Evolutionary conservation across 2,329 filamentous ascomycete species (phyloP), one percentile per base, ranked within the genome.

Genomic region (Paecilomyces dactylethromorphus): DNA sequence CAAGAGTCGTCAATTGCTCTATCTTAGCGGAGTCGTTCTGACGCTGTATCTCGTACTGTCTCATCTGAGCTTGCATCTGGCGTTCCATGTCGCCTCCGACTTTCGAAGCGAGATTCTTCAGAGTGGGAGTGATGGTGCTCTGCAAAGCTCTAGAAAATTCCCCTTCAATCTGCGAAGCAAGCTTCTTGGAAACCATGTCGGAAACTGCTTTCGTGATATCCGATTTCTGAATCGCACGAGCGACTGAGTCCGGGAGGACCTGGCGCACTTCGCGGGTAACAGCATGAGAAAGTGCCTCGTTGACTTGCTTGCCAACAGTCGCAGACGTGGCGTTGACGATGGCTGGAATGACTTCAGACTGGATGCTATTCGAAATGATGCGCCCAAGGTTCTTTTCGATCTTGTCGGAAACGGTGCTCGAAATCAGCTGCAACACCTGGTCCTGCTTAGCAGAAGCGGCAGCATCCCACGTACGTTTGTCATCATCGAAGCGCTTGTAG

Each of bases 321-420:
- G 85, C 84, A 52, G 84, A 81, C 13, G 90, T 86, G 50, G 87
- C 81, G 56, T 87, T 82, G 49, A 86, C 83, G 58, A 97, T 79
- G 32, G 87, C 81, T 11, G 94, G 93, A 56, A 96, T 79, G 52
- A 97, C 85, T 13, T 86, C 82, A 58, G 86, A 82, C 61, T 90
- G 84, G 64, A 96, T 90, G 71, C 89, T 89, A 54, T 86, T 82
- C 53, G 85, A 84, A 55, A 96, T 87, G 65, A 96, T 90, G 61
- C 86, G 87, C 61, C 86, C 82, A 39, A 97, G 82, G 22, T 90
- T 90, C 67, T 89, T 87, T 73, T 91, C 87, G 24, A 90, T 84
- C 58, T 90, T 90, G 60, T 88, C 86, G 11, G 84, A 85, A 52
- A 91, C 74, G 2, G 87, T 89, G 62, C 79, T 84, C 1, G 87